Base-by-base conservation (phyloP, 2,329 filamentous ascomycete species). In the Alternaria arbusti region DNA sequence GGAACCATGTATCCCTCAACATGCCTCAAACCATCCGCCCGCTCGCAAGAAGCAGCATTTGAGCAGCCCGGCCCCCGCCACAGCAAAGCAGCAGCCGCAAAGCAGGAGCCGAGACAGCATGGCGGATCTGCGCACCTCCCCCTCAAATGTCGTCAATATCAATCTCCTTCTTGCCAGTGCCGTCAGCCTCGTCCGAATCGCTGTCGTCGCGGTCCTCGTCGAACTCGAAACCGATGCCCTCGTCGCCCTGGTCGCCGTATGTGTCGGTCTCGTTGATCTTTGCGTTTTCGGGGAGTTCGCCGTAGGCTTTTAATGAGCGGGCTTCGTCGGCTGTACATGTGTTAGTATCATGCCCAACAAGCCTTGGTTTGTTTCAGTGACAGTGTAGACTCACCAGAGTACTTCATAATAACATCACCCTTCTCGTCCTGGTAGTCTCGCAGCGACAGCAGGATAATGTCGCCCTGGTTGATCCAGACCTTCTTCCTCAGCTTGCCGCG, bases 191-290 rank as follows among this genome's bases (percentile, higher is more conserved):
- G 32, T 74, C 72, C 25, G 66, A 69, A 52, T 84, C 86, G 30
- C 87, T 87, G 25, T 87, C 83, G 49, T 84, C 86, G 77, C 90
- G 86, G 82, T 97, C 95, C 82, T 98, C 94, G 84, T 96, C 96
- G 86, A 98, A 98, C 85, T 98, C 96, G 86, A 99, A 97, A 84
- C 96, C 96, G 85, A 92, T 93, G 78, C 97, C 79, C 82, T 96
- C 95, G 81, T 97, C 91, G 82, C 94, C 94, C 82, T 94, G 92
- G 82, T 94, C 92, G 78, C 93, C 89, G 79, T 89, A 97, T 51
- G 93, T 97, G 83, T 98, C 96, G 70, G 94, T 97, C 89, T 99
- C 96, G 89, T 99, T 99, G 89, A 99, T 99, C 91, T 98, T 98
- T 81, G 96, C 96, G 78, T 89, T 92, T 85, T 98, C 96, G 73